Conservation (phyloP, 1,284 basidiomycete genomes). For the Sporisorium sorghi region DNA sequence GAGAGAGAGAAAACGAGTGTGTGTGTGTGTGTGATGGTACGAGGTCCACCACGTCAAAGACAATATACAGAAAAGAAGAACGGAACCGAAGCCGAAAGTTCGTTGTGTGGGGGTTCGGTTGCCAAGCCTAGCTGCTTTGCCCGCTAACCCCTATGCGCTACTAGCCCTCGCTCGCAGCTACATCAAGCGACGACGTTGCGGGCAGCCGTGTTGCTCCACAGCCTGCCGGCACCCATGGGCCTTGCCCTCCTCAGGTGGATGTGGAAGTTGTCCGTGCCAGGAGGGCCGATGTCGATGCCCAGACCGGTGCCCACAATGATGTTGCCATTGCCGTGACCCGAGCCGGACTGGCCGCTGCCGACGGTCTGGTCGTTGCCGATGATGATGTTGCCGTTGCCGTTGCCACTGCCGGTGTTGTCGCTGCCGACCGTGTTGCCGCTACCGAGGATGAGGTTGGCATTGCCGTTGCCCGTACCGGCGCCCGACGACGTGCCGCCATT, state of each 20-base stretch:
- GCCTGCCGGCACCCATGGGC: slow-evolving; percentile 19
- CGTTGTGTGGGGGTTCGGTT: not conserved
- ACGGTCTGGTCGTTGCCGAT: slow-evolving; percentile 36
- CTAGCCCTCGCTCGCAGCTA: not conserved
- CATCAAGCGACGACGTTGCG: slow-evolving; percentile 1
- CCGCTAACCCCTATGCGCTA: not conserved
- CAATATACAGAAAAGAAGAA: not conserved
- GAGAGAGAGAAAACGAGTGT: not conserved
- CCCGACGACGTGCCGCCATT: slow-evolving; percentile 3
- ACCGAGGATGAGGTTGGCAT: slow-evolving; percentile 22
- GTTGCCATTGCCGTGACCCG: slow-evolving; percentile 22
- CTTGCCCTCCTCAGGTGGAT: slow-evolving; percentile 20
- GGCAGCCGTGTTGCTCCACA: slow-evolving; percentile 10
- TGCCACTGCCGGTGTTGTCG: slow-evolving; percentile 20
- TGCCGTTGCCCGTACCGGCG: slow-evolving; percentile 18
- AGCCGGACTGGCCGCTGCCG: slow-evolving; percentile 6
- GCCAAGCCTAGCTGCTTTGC: not conserved
- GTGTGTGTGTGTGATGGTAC: not conserved
- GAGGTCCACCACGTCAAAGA: not conserved
- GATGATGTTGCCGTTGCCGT: slow-evolving; percentile 41
- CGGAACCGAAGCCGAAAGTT: too few relatives aligned
- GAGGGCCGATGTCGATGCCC: slow-evolving; percentile 30
- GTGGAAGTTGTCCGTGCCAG: slow-evolving; percentile 40
- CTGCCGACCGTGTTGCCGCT: slow-evolving; percentile 24
- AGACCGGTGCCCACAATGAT: slow-evolving; percentile 24